Percentiles rank a stretch among this genome's conserved stretches.
These are phyloP conservation scores for Lasiodiplodia theobromae DNA, from an alignment of 2,329 filamentous ascomycete genomes.

Conservation along the genomic window DNA sequence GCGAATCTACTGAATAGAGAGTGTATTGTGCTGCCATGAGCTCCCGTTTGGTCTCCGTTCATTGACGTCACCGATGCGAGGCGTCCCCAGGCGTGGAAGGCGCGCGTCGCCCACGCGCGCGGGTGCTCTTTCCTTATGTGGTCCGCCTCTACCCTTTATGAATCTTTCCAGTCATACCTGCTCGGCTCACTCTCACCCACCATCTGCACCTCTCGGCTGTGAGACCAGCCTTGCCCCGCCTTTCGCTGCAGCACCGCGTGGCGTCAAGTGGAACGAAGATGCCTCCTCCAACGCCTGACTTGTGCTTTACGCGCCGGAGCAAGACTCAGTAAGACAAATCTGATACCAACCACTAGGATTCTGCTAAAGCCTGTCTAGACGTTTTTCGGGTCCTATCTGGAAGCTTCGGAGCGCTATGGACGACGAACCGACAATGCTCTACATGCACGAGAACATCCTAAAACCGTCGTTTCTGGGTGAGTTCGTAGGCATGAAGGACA, in stretches of 20 bases:
- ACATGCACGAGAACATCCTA: too few relatives aligned
- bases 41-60: not conserved
- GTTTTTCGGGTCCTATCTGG: too few relatives aligned
- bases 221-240: not conserved
- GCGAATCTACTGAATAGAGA: not conserved
- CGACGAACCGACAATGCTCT: too few relatives aligned
- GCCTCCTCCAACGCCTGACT: not conserved
- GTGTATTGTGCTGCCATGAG: not conserved
- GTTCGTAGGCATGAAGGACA: too few relatives aligned
- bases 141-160: not conserved
- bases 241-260: not conserved
- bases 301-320: not conserved
- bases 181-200: not conserved
- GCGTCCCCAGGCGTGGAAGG: not conserved
- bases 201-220: not conserved
- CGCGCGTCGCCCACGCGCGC: too few relatives aligned
- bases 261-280: not conserved
- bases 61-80: not conserved
- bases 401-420: too few relatives aligned
- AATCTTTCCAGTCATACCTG: not conserved
- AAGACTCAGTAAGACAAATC: too few relatives aligned
- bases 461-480: too few relatives aligned
- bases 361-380: too few relatives aligned
- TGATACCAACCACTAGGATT: too few relatives aligned
- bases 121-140: not conserved